Percentiles rank a stretch among this genome's conserved stretches.
Conservation (phyloP, 2,329 filamentous ascomycete species). For the Sphaerulina musiva region DNA sequence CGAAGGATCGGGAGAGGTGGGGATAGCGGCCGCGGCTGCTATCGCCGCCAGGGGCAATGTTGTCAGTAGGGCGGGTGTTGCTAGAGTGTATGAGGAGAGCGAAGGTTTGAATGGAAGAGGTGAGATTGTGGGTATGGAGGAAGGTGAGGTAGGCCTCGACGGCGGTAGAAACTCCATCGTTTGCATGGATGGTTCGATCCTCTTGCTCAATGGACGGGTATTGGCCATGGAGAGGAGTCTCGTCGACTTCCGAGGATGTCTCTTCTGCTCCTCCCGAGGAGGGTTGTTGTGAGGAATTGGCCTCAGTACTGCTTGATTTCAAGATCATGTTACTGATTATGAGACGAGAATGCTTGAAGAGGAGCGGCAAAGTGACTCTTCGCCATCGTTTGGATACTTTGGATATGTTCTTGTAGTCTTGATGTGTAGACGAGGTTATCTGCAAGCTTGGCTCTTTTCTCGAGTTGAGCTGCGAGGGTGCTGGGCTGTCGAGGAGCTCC, state of each 20-base stretch:
- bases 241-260: not conserved
- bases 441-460: constrained; percentile 45
- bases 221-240: not conserved
- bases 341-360: constrained; percentile 51
- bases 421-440: constrained; percentile 37
- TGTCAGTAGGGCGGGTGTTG: not conserved
- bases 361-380: constrained; percentile 44
- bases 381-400: constrained; percentile 51
- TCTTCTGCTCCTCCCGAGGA: not conserved
- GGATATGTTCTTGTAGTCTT: constrained; percentile 49
- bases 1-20: constrained; percentile 28
- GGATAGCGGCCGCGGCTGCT: constrained; percentile 27
- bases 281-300: not conserved
- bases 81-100: constrained; percentile 37
- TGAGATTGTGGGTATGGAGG: constrained; percentile 16
- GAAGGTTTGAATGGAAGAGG: constrained; percentile 38
- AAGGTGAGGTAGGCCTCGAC: constrained; percentile 24
- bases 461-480: constrained; percentile 46
- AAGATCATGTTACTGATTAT: constrained; percentile 23
- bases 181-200: constrained; percentile 20
- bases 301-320: not conserved
- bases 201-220: constrained; percentile 16
- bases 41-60: not conserved
- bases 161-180: too few species aligned
- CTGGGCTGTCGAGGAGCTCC: constrained; percentile 45